Evolutionary conservation across 2,329 filamentous ascomycete genomes (phyloP), one percentile per base, ranked within the genome.

Genomic region (Nothomitra cinnamomea): DNA sequence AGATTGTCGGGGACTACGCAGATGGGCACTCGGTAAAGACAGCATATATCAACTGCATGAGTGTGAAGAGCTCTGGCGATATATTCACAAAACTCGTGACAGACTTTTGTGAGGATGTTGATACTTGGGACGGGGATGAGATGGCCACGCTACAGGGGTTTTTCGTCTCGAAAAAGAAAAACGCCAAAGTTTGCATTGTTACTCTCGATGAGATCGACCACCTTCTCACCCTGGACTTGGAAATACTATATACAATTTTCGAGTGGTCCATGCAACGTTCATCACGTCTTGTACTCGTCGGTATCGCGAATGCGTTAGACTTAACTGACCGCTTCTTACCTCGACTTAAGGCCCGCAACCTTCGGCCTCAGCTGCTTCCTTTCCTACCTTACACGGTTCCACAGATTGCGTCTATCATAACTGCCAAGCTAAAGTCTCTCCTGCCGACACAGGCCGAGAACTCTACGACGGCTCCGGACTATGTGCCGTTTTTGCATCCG

Each of bases 171-270:
- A 77, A 75, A 58, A 75, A 72, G 57, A 67, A 67, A 2, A 66
- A 71, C 1, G 70, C 73, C 17, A 64, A 65, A 40, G 76, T 85
- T 12, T 94, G 85, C 62, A 66, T 96, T n/a, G 80, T 98, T 28
- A 85, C 87, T 1, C 72, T 98, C 55, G 92, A 98, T 62, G 92
- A 98, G 69, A 90, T 98, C 56, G 92, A 98, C 62, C 86, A 94
- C 63, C 81, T 98, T 51, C 74, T 98, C 41, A 90, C 86, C 1
- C 74, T 95, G 58, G 90, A 95, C 60, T 72, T 92, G 55, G 87
- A 94, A 60, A 83, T 92, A 53, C 73, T 98, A 13, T 95, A 96
- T 69, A 85, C 81, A 57, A 73, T 98, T n/a, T 95, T 98, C 60
- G 89, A 95, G 65, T 96, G 90, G 89, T 94, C 92, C 1, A 72